Base-by-base conservation (phyloP, 140 eudicot species). In the Flaveria floridana region DNA sequence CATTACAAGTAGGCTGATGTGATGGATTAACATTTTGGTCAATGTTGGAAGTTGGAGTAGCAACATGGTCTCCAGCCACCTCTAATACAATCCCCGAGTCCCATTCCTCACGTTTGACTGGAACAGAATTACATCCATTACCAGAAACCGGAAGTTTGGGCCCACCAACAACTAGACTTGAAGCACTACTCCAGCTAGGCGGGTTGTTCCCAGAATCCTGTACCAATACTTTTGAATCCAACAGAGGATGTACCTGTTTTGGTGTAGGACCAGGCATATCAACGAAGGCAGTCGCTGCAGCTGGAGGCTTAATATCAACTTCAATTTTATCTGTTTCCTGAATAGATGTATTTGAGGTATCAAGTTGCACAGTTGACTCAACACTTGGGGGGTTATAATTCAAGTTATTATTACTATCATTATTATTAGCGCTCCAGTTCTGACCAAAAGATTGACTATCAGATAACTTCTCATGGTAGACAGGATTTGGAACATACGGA, bases 181-280 rank as follows among this genome's bases (percentile, higher is more conserved):
- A 77, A 66, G 86, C 87, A 77, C 83, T 76, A 72, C 88, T 81
- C 98, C 89, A 86, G 82, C 80, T 84, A 19, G 86, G 85, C 1
- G 77, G 80, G 59, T 80, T 34, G 48, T 64, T 74, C 47, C 89
- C 85, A 1, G 84, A 78, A 76, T 85, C 86, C 67, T 82, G 93
- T 55, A 77, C 63, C 47, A 63, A 37, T 9, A 73, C 30, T 63
- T 85, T 74, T 50, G 78, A 55, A 73, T 79, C 83, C 11, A 71
- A 66, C 34, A 66, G 47, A 18, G 79, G 47, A 37, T 77, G 84
- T 2, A 61, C 61, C 79, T 83, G 28, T n/a, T 77, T 75, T 9
- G 84, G 87, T 37, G 82, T 28, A 44, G 81, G 82, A 76, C 74
- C 85, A 4, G 82, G 88, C 71, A 85, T 70, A 64, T 83, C 82